These are phyloP conservation scores for Phytophthora agathidicida DNA, from an alignment of 352 stramenopile genomes.

Conservation along the genomic window DNA sequence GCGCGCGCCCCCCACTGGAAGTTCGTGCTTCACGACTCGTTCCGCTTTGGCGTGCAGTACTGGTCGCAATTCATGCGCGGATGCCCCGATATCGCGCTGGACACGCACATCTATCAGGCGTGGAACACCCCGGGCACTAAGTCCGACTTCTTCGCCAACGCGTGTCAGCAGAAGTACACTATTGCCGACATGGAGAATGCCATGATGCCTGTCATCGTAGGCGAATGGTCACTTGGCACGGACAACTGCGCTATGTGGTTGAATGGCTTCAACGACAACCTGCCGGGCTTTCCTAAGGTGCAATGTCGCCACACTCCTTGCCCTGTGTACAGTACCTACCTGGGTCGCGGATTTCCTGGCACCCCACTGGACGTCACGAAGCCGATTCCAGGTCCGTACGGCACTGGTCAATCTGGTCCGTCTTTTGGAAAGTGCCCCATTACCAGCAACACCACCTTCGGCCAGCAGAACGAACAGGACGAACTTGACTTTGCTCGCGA, in stretches of 20 bases:
- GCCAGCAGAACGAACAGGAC: slow-evolving; percentile 80
- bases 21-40: slow-evolving; percentile 43
- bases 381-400: slow-evolving; percentile 29
- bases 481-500: slow-evolving; percentile 77
- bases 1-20: slow-evolving; percentile 93
- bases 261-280: slow-evolving; percentile 45
- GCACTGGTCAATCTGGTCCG: slow-evolving; percentile 27
- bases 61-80: slow-evolving; percentile 59
- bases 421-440: slow-evolving; percentile 41
- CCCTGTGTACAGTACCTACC: slow-evolving; percentile 85
- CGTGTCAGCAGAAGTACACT: slow-evolving; percentile 88
- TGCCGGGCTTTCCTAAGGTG: slow-evolving; percentile 92
- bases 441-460: slow-evolving; percentile 83
- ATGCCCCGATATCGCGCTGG: slow-evolving; percentile 93
- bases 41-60: slow-evolving; percentile 33
- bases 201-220: slow-evolving; percentile 94
- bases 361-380: slow-evolving; percentile 79
- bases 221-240: slow-evolving; percentile 92
- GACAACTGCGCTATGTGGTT: slow-evolving; percentile 88
- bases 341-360: slow-evolving; percentile 88
- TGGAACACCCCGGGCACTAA: slow-evolving; percentile 74
- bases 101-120: slow-evolving; percentile 97
- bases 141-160: slow-evolving; percentile 89
- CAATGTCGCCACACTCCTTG: slow-evolving; percentile 90
- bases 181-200: slow-evolving; percentile 57